Evolutionary conservation across 2,329 filamentous ascomycete species (phyloP).

Genomic region (Neoarthrinium moseri): DNA sequence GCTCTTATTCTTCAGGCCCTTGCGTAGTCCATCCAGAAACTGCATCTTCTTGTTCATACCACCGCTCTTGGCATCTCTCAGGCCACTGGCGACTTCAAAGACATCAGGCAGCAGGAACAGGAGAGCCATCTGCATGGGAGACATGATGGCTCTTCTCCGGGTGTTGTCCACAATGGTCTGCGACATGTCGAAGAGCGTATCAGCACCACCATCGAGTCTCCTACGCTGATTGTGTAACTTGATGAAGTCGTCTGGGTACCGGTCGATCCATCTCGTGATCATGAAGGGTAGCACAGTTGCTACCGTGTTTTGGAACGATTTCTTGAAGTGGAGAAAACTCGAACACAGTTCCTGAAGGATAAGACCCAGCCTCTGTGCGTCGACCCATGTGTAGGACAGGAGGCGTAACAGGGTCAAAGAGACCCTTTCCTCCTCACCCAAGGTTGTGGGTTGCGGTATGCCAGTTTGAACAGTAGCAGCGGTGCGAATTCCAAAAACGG

Average conservation of each 20-base stretch:
- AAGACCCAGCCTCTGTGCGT: slow-evolving; percentile 58
- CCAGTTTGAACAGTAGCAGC: slow-evolving; percentile 37
- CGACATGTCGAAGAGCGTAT: slow-evolving; percentile 69
- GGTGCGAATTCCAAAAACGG: slow-evolving; percentile 50
- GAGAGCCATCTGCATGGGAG: slow-evolving; percentile 61
- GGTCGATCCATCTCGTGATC: slow-evolving; percentile 65
- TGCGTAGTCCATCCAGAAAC: slow-evolving; percentile 63
- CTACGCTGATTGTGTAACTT: slow-evolving; percentile 59
- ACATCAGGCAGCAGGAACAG: slow-evolving; percentile 66
- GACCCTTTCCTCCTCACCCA: slow-evolving; percentile 49
- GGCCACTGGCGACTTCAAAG: slow-evolving; percentile 67
- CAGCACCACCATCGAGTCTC: slow-evolving; percentile 63
- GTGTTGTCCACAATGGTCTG: slow-evolving; percentile 59
- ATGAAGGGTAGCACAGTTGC: slow-evolving; percentile 62
- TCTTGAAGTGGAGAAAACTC: slow-evolving; percentile 65
- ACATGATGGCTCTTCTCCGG: slow-evolving; percentile 54
- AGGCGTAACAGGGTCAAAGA: slow-evolving; percentile 57
- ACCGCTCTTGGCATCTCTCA: slow-evolving; percentile 61
- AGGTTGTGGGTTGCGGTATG: slow-evolving; percentile 32
- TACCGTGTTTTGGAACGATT: slow-evolving; percentile 61
- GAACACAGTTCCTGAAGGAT: slow-evolving; percentile 66
- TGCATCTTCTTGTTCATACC: slow-evolving; percentile 65
- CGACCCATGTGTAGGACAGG: slow-evolving; percentile 64
- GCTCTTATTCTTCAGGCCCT: slow-evolving; percentile 62
- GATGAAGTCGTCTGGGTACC: slow-evolving; percentile 64